phyloP scores from a whole-genome alignment of 2,329 filamentous ascomycete genomes.

The Westerdykella aurantiaca region DNA sequence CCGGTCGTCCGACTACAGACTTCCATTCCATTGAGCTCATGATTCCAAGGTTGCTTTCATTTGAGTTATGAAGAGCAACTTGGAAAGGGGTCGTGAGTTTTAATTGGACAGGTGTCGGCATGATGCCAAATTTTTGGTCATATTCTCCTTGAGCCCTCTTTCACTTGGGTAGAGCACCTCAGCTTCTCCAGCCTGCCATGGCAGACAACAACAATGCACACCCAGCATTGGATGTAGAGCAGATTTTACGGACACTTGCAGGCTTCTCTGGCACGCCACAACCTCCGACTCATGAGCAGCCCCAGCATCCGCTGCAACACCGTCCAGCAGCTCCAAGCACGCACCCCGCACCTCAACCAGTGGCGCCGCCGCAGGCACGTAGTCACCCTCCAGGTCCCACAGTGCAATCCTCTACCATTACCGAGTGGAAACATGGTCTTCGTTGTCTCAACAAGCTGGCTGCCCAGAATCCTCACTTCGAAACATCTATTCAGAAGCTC shows the following conservation, averaged over 20 bases:
- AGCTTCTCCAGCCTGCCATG: conserved; percentile 24
- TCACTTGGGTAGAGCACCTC: not conserved
- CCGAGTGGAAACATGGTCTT: conserved; percentile 44
- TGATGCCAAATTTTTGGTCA: not conserved
- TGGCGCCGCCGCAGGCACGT: conserved; percentile 7
- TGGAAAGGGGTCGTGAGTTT: too few relatives aligned
- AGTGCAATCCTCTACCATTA: conserved; percentile 45
- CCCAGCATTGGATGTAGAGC: conserved; percentile 27
- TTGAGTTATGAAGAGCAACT: too few relatives aligned
- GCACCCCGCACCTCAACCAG: not conserved
- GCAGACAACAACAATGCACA: conserved; percentile 15
- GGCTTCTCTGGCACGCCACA: conserved; percentile 20
- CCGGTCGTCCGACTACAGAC: not conserved
- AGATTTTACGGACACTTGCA: conserved; percentile 33
- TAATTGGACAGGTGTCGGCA: not conserved
- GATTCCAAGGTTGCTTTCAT: too few relatives aligned
- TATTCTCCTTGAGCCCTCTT: not conserved
- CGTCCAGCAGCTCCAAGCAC: conserved; percentile 1
- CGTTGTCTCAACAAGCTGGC: conserved; percentile 45
- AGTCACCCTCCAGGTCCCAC: conserved; percentile 15
- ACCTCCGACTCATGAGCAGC: conserved; percentile 3
- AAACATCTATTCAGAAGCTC: conserved; percentile 42
- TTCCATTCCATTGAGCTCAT: too few relatives aligned
- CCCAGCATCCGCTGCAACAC: conserved; percentile 4
- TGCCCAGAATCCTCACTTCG: conserved; percentile 41